Percentiles rank a stretch among this genome's conserved stretches.
These are phyloP conservation scores for Labyrinthula sp. DNA, from an alignment of 352 stramenopile genomes.

Conservation along the genomic window DNA sequence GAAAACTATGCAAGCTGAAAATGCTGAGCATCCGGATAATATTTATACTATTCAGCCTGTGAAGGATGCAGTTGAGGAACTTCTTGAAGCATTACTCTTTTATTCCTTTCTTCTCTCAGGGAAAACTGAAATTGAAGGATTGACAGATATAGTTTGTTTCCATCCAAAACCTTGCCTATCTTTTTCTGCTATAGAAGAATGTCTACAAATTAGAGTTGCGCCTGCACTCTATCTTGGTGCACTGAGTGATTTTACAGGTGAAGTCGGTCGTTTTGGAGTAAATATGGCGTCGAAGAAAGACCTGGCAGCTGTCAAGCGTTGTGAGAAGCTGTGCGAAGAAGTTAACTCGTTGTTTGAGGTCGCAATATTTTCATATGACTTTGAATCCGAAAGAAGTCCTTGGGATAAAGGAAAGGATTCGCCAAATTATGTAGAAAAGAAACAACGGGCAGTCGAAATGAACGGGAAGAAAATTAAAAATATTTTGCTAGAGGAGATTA, in stretches of 20 bases:
- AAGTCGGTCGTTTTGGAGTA: constrained; percentile 35
- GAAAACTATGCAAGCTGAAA: not conserved
- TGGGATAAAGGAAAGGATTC: no score
- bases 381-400: no score
- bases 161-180: constrained; percentile 7
- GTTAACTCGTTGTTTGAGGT: no score
- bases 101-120: constrained; percentile 31
- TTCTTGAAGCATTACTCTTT: constrained; percentile 33
- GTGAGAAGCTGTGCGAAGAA: no score
- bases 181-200: constrained; percentile 2
- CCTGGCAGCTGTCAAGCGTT: constrained; percentile 26
- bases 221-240: constrained; percentile 31
- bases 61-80: constrained; percentile 31
- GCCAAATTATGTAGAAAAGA: no score
- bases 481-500: no score
- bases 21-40: constrained; percentile 1
- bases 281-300: constrained; percentile 32
- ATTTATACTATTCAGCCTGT: constrained; percentile 4
- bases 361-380: no score
- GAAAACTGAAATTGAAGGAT: constrained; percentile 18
- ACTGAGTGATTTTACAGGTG: constrained; percentile 37
- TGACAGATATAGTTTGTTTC: constrained; percentile 9
- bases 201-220: not conserved
- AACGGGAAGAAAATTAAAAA: no score
- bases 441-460: no score